A percentile compares a stretch with the other conserved stretches of the same genome.
Conservation (phyloP, 192 early-diverging fungal species). For the Backusella parvicylindrica region DNA sequence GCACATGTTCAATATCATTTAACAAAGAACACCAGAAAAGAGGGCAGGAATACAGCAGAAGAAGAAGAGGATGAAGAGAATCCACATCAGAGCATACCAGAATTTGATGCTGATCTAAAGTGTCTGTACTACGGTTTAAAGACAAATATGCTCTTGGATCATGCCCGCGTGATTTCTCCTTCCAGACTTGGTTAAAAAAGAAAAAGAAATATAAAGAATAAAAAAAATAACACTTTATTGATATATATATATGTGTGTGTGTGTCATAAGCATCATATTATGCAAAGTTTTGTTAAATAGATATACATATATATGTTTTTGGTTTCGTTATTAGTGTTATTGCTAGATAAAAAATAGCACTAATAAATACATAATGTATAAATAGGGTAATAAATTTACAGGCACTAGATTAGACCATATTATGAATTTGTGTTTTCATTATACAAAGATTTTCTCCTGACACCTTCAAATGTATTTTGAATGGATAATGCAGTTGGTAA, state of each 20-base stretch:
- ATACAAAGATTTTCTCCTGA: constrained; percentile 34
- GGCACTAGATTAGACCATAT: not conserved
- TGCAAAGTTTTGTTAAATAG: not conserved
- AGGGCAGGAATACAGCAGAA: constrained; percentile 1
- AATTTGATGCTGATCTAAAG: constrained; percentile 65
- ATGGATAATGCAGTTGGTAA: constrained; percentile 33
- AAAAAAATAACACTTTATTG: not conserved
- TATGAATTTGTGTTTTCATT: constrained; percentile 8
- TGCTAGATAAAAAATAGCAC: not conserved
- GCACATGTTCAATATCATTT: constrained; percentile 48
- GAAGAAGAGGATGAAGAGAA: constrained; percentile 16
- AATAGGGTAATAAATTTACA: not conserved
- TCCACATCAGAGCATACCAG: constrained; percentile 45
- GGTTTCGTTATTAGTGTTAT: not conserved
- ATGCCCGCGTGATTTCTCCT: constrained; percentile 60
- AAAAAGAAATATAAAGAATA: not conserved
- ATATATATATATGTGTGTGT: not conserved
- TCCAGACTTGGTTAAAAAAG: constrained; percentile 30
- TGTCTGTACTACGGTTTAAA: constrained; percentile 62
- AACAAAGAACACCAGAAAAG: not conserved
- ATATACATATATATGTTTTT: not conserved
- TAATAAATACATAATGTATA: not conserved
- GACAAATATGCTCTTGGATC: constrained; percentile 66
- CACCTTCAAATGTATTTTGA: constrained; percentile 34
- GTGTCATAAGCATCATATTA: not conserved